Evolutionary conservation across 176 grass and related monocot genomes (phyloP).

Genomic region (Oryza punctata): DNA sequence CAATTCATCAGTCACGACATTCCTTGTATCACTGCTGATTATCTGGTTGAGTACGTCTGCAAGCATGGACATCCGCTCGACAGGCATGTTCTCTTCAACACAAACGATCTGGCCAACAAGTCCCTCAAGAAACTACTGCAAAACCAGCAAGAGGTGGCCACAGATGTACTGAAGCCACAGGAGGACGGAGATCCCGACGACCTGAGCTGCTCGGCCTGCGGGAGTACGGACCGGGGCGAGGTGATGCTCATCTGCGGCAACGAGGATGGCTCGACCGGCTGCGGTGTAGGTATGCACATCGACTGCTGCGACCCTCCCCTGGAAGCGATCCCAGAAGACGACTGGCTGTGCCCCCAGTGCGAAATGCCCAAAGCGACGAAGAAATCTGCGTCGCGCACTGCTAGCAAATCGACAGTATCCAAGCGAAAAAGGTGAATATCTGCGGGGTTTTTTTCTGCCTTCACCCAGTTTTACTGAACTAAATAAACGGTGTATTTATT

Average conservation of each 20-base stretch:
- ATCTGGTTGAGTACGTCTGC: constrained; percentile 79
- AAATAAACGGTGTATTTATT: not conserved
- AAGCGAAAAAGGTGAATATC: constrained; percentile 35
- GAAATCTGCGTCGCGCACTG: constrained; percentile 6
- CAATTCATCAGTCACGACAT: constrained; percentile 64
- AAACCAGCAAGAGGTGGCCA: constrained; percentile 49
- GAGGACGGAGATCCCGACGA: constrained; percentile 38
- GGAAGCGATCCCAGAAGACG: constrained; percentile 55
- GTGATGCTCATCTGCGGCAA: constrained; percentile 89
- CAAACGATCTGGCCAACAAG: constrained; percentile 53
- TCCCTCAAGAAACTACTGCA: constrained; percentile 60
- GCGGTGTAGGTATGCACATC: constrained; percentile 76
- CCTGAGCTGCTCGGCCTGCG: constrained; percentile 57
- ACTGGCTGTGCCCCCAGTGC: constrained; percentile 78
- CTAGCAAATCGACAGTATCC: constrained; percentile 26
- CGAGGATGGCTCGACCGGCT: constrained; percentile 54
- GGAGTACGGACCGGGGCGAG: constrained; percentile 53
- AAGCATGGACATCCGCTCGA: constrained; percentile 67
- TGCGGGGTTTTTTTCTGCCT: not conserved
- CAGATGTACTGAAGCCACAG: not conserved
- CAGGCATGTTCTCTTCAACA: constrained; percentile 71
- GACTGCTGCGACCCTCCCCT: constrained; percentile 81
- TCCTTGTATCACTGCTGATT: constrained; percentile 68
- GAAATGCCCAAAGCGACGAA: constrained; percentile 7
- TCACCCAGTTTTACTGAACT: constrained; percentile 17